These are phyloP conservation scores for Penicillium roqueforti DNA, from an alignment of 495 filamentous ascomycete species.

Conservation along the genomic window DNA sequence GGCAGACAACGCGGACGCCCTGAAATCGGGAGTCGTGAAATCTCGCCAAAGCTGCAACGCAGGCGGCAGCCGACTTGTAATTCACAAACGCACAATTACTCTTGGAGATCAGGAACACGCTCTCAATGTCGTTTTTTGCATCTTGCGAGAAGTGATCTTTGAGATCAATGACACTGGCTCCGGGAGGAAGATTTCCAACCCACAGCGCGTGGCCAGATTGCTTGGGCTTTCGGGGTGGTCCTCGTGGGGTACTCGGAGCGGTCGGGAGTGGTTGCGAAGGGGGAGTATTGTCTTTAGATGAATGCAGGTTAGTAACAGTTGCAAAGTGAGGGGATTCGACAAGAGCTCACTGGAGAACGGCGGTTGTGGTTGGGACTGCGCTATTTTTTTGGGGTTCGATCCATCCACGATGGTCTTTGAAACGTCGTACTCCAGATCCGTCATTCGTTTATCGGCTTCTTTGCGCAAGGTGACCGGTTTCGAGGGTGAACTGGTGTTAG, in stretches of 20 bases:
- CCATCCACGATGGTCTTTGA: slow-evolving; percentile 45
- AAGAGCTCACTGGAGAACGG: slow-evolving; percentile 25
- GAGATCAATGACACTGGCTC: slow-evolving; percentile 70
- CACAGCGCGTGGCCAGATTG: slow-evolving; percentile 93
- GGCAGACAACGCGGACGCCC: slow-evolving; percentile 85
- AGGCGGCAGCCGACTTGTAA: slow-evolving; percentile 77
- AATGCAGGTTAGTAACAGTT: not conserved
- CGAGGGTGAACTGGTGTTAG: not conserved
- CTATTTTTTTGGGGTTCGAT: slow-evolving; percentile 32
- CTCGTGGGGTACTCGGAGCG: slow-evolving; percentile 58
- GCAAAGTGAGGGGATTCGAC: not conserved
- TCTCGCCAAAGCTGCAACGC: slow-evolving; percentile 69
- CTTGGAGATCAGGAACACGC: slow-evolving; percentile 91
- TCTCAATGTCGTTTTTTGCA: slow-evolving; percentile 73
- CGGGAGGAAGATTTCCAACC: slow-evolving; percentile 91
- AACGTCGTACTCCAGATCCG: slow-evolving; percentile 32
- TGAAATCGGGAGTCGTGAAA: slow-evolving; percentile 93
- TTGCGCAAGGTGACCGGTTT: slow-evolving; percentile 8
- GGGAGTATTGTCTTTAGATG: slow-evolving; percentile 16
- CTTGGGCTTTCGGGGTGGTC: slow-evolving; percentile 88
- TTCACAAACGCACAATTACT: slow-evolving; percentile 99
- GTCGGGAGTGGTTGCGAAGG: slow-evolving; percentile 13
- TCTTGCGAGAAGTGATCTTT: slow-evolving; percentile 90
- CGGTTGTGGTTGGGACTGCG: slow-evolving; percentile 10
- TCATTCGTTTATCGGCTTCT: slow-evolving; percentile 19